Evolutionary conservation across 1,284 basidiomycete genomes (phyloP), one percentile per base, ranked within the genome.

Genomic region (Meira miltonrushii): DNA sequence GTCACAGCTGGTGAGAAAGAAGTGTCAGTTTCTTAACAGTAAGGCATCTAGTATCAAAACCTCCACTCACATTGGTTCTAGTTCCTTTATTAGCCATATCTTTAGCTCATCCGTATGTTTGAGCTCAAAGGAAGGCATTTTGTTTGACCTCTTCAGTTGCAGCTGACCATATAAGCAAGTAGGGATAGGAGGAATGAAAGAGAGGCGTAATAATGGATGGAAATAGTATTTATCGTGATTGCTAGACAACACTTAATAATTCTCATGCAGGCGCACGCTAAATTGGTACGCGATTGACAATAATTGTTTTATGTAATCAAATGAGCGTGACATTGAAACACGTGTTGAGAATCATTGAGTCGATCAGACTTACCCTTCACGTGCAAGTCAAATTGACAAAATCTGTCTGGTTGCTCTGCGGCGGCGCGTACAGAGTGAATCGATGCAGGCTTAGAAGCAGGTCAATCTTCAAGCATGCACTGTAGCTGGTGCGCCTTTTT

Each of bases 1-100:
- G 79, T 97, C 93, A 77, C 91, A 95, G 82, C 92, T 95, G 74
- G 48, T 3, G 21, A 17, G 48, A 50, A 25, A 39, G 2, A 3
- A 39, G 48, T 21, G 23, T 43, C 41, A 43, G 10, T 21, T 43
- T 43, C 41, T 10, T 15, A 21, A 4, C 41, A 21, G 4, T 10
- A 43, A 21, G 10, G 4, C 10, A n/a, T 6, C 10, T n/a, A 43
- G 21, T 11, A 54, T 17, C 15, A 12, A 17, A 44, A 15, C 9
- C 13, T 43, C 12, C 17, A 62, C 62, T 58, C 46, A 62, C 60
- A 72, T 74, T 33, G 69, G 69, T 50, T 62, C 70, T n/a, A 74
- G 65, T 57, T 71, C 68, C 1, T 70, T 55, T 23, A 70, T 65
- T 53, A 74, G 68, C 72, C 72, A 74, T 4, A 66, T 57, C 58